Evolutionary conservation across 1,284 basidiomycete genomes (phyloP), one percentile per base, ranked within the genome.

Genomic region (Schizophyllum amplum): DNA sequence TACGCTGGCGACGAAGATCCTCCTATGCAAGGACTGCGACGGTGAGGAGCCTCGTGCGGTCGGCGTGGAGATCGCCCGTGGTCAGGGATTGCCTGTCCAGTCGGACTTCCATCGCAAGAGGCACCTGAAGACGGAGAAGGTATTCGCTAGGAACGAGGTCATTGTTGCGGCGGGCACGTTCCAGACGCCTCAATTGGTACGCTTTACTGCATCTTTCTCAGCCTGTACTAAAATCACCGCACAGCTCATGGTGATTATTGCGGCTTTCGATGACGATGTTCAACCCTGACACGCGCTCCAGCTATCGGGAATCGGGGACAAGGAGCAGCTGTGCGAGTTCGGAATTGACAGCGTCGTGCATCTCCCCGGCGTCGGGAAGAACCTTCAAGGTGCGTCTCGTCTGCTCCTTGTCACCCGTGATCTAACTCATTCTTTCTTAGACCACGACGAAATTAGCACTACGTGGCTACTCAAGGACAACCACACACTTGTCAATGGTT

Each of bases 291-390:
- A 24, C 5, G 47, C 5, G 1, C 7, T 33, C 4, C 23, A 59
- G 58, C 42, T 56, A 5, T 75, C 74, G 20, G 75, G 75, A 24
- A 65, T 76, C 26, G 75, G 75, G 2, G 70, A 72, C 25, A 60
- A 64, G 1, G 63, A 62, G 4, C 64, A 75, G 20, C 67, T 77
- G 4, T 59, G 67, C 46, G 63, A 68, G 24, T 65, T 69, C 47
- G 60, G 64, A 11, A 69, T 76, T 26, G 60, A 66, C 0, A 61
- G 72, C 27, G 57, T 74, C 21, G 62, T 69, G 27, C 66, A 76
- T 53, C 66, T 75, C 22, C 69, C 72, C 23, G 72, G 72, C 4
- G 74, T 77, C 23, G 75, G 75, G 6, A 59, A 65, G 24, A 69
- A 74, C 56, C 65, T 77, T 11, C 62, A 72, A 17, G 75, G 33